Percentiles rank a stretch among this genome's conserved stretches.
These are phyloP conservation scores for Hypsizygus marmoreus DNA, from an alignment of 768 basidiomycete genomes.

Conservation along the genomic window DNA sequence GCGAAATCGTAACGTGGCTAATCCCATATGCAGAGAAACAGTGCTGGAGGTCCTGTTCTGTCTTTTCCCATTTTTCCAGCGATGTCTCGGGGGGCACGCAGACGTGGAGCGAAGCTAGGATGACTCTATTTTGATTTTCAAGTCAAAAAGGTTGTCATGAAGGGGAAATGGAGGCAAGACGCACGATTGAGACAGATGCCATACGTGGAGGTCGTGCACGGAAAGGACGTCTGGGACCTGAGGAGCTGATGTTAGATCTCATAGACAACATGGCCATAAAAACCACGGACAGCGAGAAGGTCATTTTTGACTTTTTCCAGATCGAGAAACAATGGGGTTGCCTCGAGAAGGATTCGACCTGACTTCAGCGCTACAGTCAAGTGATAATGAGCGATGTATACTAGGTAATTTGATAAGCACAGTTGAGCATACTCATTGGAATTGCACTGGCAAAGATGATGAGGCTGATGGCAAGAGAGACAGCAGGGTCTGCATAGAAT, in stretches of 20 bases:
- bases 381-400: background rate
- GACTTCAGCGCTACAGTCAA: slow-evolving; percentile 41
- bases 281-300: slow-evolving; percentile 39
- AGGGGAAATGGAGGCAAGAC: slow-evolving; percentile 15
- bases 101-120: slow-evolving; percentile 56
- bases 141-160: background rate
- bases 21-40: slow-evolving; percentile 56
- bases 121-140: slow-evolving; percentile 33
- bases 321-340: slow-evolving; percentile 51
- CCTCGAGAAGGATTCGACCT: slow-evolving; percentile 53
- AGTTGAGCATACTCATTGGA: slow-evolving; percentile 45
- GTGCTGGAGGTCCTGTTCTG: slow-evolving; percentile 48
- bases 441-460: slow-evolving; percentile 56
- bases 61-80: slow-evolving; percentile 52
- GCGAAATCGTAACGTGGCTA: slow-evolving; percentile 56
- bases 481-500: slow-evolving; percentile 57
- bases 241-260: background rate
- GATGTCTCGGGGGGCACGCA: slow-evolving; percentile 49
- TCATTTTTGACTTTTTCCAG: slow-evolving; percentile 51
- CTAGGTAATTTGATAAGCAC: background rate
- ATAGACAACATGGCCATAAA: background rate
- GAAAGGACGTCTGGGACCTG: slow-evolving; percentile 10
- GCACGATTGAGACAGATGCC: slow-evolving; percentile 58
- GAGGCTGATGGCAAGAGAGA: slow-evolving; percentile 49
- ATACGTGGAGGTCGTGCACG: slow-evolving; percentile 31